Conservation (phyloP, 306 rosid genomes). For the Vachellia collinsii region DNA sequence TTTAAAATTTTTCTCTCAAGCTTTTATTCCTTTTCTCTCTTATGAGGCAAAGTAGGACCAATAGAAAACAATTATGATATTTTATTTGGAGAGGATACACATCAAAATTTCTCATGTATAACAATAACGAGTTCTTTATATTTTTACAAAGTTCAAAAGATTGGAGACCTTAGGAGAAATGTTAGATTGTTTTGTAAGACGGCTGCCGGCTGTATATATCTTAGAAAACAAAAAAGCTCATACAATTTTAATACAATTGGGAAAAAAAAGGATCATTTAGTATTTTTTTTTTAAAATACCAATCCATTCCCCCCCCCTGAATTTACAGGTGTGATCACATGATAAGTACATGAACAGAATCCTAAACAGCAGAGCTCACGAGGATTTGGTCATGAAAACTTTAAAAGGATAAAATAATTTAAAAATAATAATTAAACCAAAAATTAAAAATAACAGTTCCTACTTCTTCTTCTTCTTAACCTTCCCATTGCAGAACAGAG, state of each 20-base stretch:
- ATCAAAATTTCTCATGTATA: no score
- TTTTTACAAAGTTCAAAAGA: no score
- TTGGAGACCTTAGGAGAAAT: not conserved
- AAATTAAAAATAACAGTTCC: not conserved
- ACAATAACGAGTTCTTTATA: no score
- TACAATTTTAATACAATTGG: not conserved
- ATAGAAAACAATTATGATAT: no score
- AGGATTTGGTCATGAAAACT: not conserved
- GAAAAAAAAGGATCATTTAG: not conserved
- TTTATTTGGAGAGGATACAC: no score
- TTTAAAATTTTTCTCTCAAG: no score
- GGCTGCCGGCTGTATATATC: not conserved
- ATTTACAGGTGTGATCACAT: slow-evolving; percentile 53
- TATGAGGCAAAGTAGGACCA: no score
- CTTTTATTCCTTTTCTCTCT: no score
- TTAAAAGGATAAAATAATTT: not conserved
- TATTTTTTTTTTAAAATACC: not conserved
- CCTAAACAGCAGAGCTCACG: slow-evolving; percentile 40
- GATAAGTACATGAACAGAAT: slow-evolving; percentile 41
- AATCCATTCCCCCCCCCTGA: not conserved
- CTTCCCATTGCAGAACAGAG: slow-evolving; percentile 83
- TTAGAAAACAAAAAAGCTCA: not conserved
- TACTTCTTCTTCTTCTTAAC: slow-evolving; percentile 67
- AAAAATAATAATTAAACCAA: not conserved
- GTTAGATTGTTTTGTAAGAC: not conserved